These are phyloP conservation scores for Spergularia bocconei DNA, from an alignment of 148 eudicot genomes.

Conservation along the genomic window DNA sequence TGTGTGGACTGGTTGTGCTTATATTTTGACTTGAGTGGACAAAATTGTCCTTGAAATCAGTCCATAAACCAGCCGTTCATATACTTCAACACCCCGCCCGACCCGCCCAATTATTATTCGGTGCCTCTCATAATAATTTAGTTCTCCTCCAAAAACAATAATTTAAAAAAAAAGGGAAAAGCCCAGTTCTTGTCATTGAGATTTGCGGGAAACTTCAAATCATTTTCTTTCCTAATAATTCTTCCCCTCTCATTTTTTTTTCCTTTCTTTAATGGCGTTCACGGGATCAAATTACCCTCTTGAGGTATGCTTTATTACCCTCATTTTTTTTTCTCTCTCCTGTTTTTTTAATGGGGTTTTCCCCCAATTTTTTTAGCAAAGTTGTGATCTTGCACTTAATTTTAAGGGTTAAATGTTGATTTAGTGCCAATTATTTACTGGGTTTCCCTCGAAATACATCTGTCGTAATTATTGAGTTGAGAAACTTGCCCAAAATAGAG, in stretches of 20 bases:
- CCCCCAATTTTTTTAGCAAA: neutral
- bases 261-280: constrained; percentile 7
- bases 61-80: too few relatives aligned
- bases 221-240: neutral
- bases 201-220: too few relatives aligned
- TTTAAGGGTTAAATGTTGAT: neutral
- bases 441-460: neutral
- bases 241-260: neutral
- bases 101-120: too few relatives aligned
- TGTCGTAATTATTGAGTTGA: neutral
- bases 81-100: too few relatives aligned
- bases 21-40: too few relatives aligned
- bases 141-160: too few relatives aligned
- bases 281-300: constrained; percentile 23
- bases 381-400: neutral
- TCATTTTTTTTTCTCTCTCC: neutral
- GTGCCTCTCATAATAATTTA: too few relatives aligned
- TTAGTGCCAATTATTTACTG: neutral
- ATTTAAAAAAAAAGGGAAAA: too few relatives aligned
- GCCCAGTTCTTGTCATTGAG: too few relatives aligned
- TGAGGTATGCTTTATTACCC: constrained; percentile 13
- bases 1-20: too few relatives aligned
- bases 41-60: too few relatives aligned
- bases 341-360: neutral
- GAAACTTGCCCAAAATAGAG: neutral